phyloP scores from a whole-genome alignment of 2,329 filamentous ascomycete species.

The Rugonectria rugulosa region DNA sequence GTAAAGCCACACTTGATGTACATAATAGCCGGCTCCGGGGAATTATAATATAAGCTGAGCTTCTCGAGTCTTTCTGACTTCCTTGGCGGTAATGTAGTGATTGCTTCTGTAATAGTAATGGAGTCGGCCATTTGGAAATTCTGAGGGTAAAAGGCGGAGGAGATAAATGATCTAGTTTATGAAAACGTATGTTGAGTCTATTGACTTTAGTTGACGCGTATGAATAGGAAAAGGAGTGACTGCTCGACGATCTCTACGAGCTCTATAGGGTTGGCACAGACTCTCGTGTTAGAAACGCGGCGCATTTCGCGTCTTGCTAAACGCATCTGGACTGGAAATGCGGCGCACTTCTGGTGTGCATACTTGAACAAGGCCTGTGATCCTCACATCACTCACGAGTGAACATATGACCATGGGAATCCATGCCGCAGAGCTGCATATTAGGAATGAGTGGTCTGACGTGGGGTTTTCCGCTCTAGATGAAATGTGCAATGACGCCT shows the following conservation, averaged over 20 bases:
- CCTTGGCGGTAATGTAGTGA: neutral
- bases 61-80: neutral
- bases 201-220: neutral
- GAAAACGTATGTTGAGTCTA: neutral
- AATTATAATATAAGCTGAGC: constrained; percentile 1
- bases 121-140: neutral
- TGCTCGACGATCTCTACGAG: neutral
- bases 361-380: too few relatives aligned
- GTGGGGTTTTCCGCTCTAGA: neutral
- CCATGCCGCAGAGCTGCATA: neutral
- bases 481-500: neutral
- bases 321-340: too few relatives aligned
- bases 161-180: neutral
- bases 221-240: neutral
- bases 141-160: neutral
- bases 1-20: constrained; percentile 4
- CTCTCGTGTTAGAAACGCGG: too few relatives aligned
- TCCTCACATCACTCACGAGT: neutral
- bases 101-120: neutral
- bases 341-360: too few relatives aligned
- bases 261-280: too few relatives aligned
- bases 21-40: constrained; percentile 7
- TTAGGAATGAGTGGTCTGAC: neutral
- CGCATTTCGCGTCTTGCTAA: too few relatives aligned
- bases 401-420: neutral